Conservation (phyloP, 257 asterid genomes). For the Lycium barbarum region DNA sequence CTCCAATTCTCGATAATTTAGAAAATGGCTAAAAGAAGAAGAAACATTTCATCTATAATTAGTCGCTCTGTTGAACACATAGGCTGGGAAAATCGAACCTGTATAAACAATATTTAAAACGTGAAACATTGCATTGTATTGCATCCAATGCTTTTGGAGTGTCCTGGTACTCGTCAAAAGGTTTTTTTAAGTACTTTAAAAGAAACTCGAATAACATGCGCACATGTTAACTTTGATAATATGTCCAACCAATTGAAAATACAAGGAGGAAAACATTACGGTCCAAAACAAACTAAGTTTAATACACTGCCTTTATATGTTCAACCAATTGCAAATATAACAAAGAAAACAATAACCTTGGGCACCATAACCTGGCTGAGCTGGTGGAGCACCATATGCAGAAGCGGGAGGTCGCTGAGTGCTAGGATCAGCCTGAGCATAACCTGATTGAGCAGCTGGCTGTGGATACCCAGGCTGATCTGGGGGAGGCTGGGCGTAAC, state of each 20-base stretch:
- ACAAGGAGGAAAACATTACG: too few species aligned
- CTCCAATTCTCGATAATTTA: too few species aligned
- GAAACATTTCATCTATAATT: too few species aligned
- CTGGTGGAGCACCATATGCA: constrained; percentile 44
- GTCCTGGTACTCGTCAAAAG: background rate
- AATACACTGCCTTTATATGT: too few species aligned
- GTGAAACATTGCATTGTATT: background rate
- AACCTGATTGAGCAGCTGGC: constrained; percentile 42
- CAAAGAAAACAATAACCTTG: constrained; percentile 30
- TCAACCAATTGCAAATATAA: background rate
- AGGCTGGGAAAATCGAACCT: too few species aligned
- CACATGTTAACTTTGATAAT: background rate
- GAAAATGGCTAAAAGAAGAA: too few species aligned
- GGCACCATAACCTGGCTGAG: constrained; percentile 59
- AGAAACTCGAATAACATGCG: background rate
- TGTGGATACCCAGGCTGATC: constrained; percentile 48
- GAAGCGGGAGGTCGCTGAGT: constrained; percentile 46
- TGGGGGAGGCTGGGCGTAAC: constrained; percentile 47
- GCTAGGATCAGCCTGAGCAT: constrained; percentile 48
- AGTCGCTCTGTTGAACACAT: too few species aligned
- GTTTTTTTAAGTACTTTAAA: background rate
- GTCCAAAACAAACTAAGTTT: too few species aligned
- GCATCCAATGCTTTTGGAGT: background rate
- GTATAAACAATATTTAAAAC: too few species aligned
- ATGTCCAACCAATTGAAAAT: background rate